Evolutionary conservation across 106 monocot genomes (phyloP).

Genomic region (Dendrobium catenatum): DNA sequence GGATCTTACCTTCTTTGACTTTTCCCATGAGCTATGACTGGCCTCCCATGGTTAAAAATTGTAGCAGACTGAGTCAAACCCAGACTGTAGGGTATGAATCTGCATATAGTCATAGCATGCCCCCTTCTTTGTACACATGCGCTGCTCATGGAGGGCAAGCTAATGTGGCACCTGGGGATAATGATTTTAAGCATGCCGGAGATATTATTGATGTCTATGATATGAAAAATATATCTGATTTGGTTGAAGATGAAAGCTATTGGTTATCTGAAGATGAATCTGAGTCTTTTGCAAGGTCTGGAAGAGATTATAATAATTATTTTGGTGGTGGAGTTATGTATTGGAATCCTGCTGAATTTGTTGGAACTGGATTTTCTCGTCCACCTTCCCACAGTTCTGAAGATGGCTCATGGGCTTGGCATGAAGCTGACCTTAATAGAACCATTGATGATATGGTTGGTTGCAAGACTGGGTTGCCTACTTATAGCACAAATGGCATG

Average conservation of each 20-base stretch:
- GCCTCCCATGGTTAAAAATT: slow-evolving; percentile 74
- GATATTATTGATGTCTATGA: slow-evolving; percentile 45
- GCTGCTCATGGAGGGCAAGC: slow-evolving; percentile 35
- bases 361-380: slow-evolving; percentile 70
- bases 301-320: slow-evolving; percentile 80
- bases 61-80: slow-evolving; percentile 42
- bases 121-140: slow-evolving; percentile 37
- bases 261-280: slow-evolving; percentile 93
- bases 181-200: slow-evolving; percentile 36
- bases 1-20: slow-evolving; percentile 37
- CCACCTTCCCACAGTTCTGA: slow-evolving; percentile 95
- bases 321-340: slow-evolving; percentile 99
- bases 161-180: slow-evolving; percentile 27
- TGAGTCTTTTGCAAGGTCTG: slow-evolving; percentile 46
- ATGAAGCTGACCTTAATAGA: slow-evolving; percentile 88
- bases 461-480: slow-evolving; percentile 41
- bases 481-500: slow-evolving; percentile 48
- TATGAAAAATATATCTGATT: slow-evolving; percentile 42
- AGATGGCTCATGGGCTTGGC: slow-evolving; percentile 94
- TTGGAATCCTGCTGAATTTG: slow-evolving; percentile 91
- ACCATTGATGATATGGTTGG: slow-evolving; percentile 95
- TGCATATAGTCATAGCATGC: slow-evolving; percentile 28
- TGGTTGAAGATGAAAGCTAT: slow-evolving; percentile 74
- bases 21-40: slow-evolving; percentile 80
- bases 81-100: slow-evolving; percentile 42